Evolutionary conservation across 768 basidiomycete genomes (phyloP).

Genomic region (Inosperma sp.): DNA sequence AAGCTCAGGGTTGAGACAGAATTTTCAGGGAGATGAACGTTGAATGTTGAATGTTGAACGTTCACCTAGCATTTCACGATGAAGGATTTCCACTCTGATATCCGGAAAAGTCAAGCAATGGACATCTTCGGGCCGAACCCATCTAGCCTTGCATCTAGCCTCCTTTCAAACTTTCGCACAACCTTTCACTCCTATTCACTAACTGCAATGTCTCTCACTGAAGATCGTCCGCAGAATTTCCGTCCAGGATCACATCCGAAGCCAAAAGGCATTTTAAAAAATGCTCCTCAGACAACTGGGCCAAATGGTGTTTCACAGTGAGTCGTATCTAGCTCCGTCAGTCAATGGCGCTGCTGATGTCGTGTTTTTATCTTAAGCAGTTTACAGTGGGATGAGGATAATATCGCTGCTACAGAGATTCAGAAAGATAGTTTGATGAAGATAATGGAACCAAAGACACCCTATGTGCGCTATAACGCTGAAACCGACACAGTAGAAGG

Average conservation of each 20-base stretch:
- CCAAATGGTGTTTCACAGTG: conserved; percentile 43
- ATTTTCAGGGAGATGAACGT: no score
- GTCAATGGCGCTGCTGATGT: conserved; percentile 6
- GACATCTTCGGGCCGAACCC: no score
- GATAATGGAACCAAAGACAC: conserved; percentile 97
- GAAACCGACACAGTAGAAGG: conserved; percentile 82
- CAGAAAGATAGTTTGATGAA: conserved; percentile 97
- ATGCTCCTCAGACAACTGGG: conserved; percentile 50
- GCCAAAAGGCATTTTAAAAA: conserved; percentile 89
- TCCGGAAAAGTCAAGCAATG: no score
- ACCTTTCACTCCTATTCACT: conserved; percentile 1
- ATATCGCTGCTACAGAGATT: conserved; percentile 86
- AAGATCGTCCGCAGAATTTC: conserved; percentile 45
- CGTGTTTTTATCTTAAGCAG: conserved; percentile 39
- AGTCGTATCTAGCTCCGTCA: conserved; percentile 20
- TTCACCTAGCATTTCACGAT: no score
- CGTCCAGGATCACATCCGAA: conserved; percentile 66
- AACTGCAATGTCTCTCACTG: conserved; percentile 27
- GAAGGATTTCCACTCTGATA: no score
- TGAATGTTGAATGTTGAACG: no score
- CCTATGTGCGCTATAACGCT: conserved; percentile 87
- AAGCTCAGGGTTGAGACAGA: no score
- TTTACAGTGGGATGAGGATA: conserved; percentile 94
- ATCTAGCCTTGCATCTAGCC: not conserved
- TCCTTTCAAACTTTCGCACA: not conserved